Percentiles rank a stretch among this genome's conserved stretches.
phyloP scores from a whole-genome alignment of 116 monocot genomes.

The Papilionanthe hybrid region DNA sequence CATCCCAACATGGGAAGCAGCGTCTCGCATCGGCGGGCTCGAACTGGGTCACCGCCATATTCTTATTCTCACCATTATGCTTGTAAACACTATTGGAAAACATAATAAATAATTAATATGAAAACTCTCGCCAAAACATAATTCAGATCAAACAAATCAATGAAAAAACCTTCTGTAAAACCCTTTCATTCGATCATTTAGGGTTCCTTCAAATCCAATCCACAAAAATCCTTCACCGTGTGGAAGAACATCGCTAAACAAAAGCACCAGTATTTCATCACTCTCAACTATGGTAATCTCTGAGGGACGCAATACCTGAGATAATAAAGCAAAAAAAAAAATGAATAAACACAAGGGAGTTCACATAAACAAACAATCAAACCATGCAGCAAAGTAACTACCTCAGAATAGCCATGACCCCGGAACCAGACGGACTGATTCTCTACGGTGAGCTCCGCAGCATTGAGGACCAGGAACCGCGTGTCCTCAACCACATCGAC shows the following conservation, averaged over 20 bases:
- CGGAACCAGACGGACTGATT: conserved; percentile 42
- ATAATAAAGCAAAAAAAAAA: conserved; percentile 1
- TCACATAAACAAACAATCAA: background rate
- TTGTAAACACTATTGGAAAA: conserved; percentile 57
- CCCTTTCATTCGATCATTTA: conserved; percentile 91
- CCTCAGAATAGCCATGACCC: conserved; percentile 24
- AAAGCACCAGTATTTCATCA: conserved; percentile 63
- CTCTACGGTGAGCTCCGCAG: conserved; percentile 51
- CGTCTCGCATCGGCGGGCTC: conserved; percentile 92
- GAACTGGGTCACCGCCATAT: conserved; percentile 98
- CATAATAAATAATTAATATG: background rate
- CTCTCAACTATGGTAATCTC: conserved; percentile 41
- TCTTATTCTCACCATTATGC: conserved; percentile 83
- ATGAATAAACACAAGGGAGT: background rate
- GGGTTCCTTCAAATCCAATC: conserved; percentile 60
- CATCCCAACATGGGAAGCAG: conserved; percentile 99
- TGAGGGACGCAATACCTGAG: conserved; percentile 48
- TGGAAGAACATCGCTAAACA: conserved; percentile 54
- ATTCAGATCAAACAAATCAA: background rate
- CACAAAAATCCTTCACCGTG: conserved; percentile 52
- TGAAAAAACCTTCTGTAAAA: conserved; percentile 77
- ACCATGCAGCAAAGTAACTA: background rate
- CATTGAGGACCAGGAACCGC: conserved; percentile 77
- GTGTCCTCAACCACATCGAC: conserved; percentile 53
- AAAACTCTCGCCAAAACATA: background rate